Evolutionary conservation across 805 yeast genomes (phyloP), one percentile per base, ranked within the genome.

Genomic region (Zygotorulaspora florentina): DNA sequence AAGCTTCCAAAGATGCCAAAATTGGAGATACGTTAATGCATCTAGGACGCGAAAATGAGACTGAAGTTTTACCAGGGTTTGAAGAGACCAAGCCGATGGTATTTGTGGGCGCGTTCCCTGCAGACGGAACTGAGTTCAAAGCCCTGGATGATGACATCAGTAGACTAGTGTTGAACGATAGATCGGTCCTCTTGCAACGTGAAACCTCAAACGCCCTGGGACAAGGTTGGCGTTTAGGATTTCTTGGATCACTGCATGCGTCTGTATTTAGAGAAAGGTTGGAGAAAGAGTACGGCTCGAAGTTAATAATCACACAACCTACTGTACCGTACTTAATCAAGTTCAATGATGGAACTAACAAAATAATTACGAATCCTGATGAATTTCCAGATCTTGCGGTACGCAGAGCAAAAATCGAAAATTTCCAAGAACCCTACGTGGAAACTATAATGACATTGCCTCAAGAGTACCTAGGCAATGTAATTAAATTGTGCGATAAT

Each of bases 31-130:
- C 99, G 0, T 76, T 88, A 52, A 79, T 80, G 75, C 80, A 77
- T 46, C 69, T 71, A 10, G 85, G 84, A 3, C 61, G 66, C 17
- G 74, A 73, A 28, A 40, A 50, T n/a, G 74, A 73, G 34, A 81
- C 85, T 2, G 87, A 82, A 51, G 83, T 96, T 1, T 72, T 91
- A 20, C 96, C 95, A 1, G 98, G 98, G 1, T 93, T 91, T 64
- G 97, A 90, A 66, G 96, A 88, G 57, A 90, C 95, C 1, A 90
- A 93, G 65, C 96, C 98, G 1, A 93, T 93, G 98, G 98, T 91
- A 8, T 93, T 91, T 64, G 95, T 91, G 40, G 98, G 98, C 11
- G 99, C 98, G 0, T 91, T 88, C 57, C 98, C 99, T 0, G 93
- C 96, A 0, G 96, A 91, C 58, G 96, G 96, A 3, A 76, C 84